Base-by-base conservation (phyloP, 805 yeast genomes). In the Candida piceae region DNA sequence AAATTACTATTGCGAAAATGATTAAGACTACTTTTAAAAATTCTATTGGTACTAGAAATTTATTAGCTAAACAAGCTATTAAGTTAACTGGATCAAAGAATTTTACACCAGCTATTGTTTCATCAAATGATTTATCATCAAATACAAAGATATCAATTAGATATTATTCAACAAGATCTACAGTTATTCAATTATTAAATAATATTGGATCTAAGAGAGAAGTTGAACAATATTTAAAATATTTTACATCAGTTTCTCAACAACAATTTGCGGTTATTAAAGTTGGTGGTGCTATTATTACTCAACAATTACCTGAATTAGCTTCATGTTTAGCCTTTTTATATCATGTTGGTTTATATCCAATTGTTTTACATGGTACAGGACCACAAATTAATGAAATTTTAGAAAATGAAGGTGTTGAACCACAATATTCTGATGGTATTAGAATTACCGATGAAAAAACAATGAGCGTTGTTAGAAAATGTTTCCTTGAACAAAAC, bases 271-370 rank as follows among this genome's bases (percentile, higher is more conserved):
- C 99, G 3, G 96, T 93, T 30, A 93, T 93, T 64, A 93, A 93
- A 62, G 98, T 93, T 30, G 99, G 99, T 28, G 99, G 99, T 46
- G 99, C 98, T 26, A 90, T 93, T 54, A 93, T 93, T 61, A 90
- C 97, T 32, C 94, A 93, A 50, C 93, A 90, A 53, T 67, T 93
- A 45, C 84, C 88, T 8, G 96, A 90, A 64, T 69, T 93, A 50
- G 98, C 98, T 0, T 85, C 96, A 1, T 89, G 97, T 55, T 70
- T 93, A 46, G 97, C 97, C 4, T 93, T 93, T 63, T 69, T 93
- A 48, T 93, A 93, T 69, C 99, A 93, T 57, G 96, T 93, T 35
- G 99, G 99, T 10, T 74, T 93, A 42, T 93, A 88, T 55, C 99
- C 99, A 18, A 88, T 93, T 44, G 95, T 93, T 8, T 73, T 93